Base-by-base conservation (phyloP, 441 rosid species). In the Gossypium lobatum region DNA sequence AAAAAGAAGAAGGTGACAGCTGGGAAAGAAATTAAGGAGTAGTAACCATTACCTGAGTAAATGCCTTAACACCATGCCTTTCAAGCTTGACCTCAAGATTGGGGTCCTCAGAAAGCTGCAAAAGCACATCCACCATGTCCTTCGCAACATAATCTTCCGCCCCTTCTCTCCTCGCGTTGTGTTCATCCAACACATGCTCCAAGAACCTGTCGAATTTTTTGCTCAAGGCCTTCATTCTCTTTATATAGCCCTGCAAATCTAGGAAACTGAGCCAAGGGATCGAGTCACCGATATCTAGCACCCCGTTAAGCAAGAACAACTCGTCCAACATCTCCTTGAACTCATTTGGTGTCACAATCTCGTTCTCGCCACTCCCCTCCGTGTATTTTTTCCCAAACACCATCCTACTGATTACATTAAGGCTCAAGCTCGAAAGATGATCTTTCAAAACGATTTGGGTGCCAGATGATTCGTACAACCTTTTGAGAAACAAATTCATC, bases 291-390 rank as follows among this genome's bases (percentile, higher is more conserved):
- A 85, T 75, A 11, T 83, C 88, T 61, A 89, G 37, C 13, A 82
- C 83, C 54, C 93, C 93, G 31, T 85, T 87, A 4, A 87, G 85
- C 75, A 86, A 52, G 69, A 89, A 86, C 80, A 85, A 20, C 80
- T 89, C 93, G n/a, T 89, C 87, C 0, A 89, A 57, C 93, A 87
- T 89, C 69, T 82, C 86, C 79, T 83, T 86, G 72, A 85, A 86
- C 79, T 89, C 90, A 58, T 78, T 76, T 0, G 90, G 85, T 0
- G 80, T 71, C 62, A 87, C 85, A 5, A 85, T 79, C 62, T 80
- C 76, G 28, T 68, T 64, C 13, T 58, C 75, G 8, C 63, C 55
- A 0, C 54, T n/a, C 71, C 20, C 18, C 2, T 57, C 77, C 0
- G 82, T 76, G 81, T 84, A 84, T 58, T 84, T 86, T 68, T 78